Evolutionary conservation across 2,329 filamentous ascomycete genomes (phyloP).

Genomic region (Talaromyces rugulosus): DNA sequence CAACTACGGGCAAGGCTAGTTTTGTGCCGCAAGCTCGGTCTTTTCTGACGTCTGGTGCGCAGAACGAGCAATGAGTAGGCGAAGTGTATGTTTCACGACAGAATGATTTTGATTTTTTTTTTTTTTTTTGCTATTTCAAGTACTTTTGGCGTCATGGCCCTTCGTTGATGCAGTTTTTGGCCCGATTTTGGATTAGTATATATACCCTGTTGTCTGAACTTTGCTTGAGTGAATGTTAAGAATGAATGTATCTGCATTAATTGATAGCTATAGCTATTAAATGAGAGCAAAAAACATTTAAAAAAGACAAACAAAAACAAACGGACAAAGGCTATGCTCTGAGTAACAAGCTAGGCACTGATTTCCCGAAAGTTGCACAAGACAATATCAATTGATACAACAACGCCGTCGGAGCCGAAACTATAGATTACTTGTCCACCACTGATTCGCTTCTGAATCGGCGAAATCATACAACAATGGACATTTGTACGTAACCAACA

Average conservation of each 20-base stretch:
- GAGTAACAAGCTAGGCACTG: background rate
- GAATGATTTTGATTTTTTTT: background rate
- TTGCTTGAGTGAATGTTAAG: background rate
- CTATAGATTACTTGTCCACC: background rate
- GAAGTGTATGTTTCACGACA: background rate
- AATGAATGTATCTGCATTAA: background rate
- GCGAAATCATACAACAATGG: background rate
- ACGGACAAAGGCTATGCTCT: background rate
- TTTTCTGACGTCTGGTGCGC: background rate
- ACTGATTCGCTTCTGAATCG: background rate
- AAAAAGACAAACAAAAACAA: background rate
- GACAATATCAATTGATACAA: too few species aligned
- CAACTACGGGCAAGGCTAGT: constrained; percentile 67
- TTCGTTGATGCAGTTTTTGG: background rate
- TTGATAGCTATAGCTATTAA: background rate
- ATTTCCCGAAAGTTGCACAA: background rate
- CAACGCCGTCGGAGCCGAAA: background rate
- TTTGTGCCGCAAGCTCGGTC: background rate
- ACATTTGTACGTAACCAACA: background rate
- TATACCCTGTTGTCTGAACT: background rate
- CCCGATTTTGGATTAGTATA: background rate
- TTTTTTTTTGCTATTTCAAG: background rate
- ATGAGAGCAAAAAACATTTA: background rate
- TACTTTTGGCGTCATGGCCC: background rate
- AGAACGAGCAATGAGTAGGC: background rate